Percentiles rank a stretch among this genome's conserved stretches.
Evolutionary conservation across 345 rosid species (phyloP).

Genomic region (Lenwebbia sp.): DNA sequence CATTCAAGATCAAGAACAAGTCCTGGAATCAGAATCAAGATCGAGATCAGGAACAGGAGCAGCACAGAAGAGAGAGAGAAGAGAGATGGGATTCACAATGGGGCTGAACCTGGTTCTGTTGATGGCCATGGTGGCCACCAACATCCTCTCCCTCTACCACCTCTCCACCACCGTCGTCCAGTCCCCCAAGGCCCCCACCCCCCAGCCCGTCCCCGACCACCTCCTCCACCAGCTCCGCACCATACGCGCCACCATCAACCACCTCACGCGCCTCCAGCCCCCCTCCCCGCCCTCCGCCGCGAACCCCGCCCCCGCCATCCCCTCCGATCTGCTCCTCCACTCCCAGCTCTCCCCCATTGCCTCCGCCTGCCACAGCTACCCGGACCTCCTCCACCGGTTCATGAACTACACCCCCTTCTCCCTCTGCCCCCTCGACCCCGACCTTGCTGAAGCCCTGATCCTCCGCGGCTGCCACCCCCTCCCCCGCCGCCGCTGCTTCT

Average conservation of each 20-base stretch:
- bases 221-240: constrained; percentile 78
- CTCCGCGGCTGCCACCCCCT: constrained; percentile 95
- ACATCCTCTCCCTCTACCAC: constrained; percentile 90
- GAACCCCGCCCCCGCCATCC: constrained; percentile 21
- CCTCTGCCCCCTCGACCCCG: constrained; percentile 61
- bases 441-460: constrained; percentile 75
- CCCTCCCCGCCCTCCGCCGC: constrained; percentile 6
- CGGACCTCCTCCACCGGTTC: constrained; percentile 76
- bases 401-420: constrained; percentile 86
- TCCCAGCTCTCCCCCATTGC: constrained; percentile 77
- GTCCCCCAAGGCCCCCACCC: constrained; percentile 36
- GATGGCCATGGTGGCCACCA: constrained; percentile 93
- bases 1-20: neutral
- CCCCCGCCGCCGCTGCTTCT: constrained; percentile 99
- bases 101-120: constrained; percentile 72
- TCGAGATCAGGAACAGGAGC: neutral
- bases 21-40: neutral
- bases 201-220: constrained; percentile 58
- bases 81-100: constrained; percentile 77
- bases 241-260: constrained; percentile 89
- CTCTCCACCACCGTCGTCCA: constrained; percentile 69
- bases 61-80: neutral
- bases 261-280: constrained; percentile 75
- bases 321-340: constrained; percentile 73
- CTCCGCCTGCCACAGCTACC: constrained; percentile 79